These are phyloP conservation scores for Diplodia seriata DNA, from an alignment of 2,329 filamentous ascomycete species.

Conservation along the genomic window DNA sequence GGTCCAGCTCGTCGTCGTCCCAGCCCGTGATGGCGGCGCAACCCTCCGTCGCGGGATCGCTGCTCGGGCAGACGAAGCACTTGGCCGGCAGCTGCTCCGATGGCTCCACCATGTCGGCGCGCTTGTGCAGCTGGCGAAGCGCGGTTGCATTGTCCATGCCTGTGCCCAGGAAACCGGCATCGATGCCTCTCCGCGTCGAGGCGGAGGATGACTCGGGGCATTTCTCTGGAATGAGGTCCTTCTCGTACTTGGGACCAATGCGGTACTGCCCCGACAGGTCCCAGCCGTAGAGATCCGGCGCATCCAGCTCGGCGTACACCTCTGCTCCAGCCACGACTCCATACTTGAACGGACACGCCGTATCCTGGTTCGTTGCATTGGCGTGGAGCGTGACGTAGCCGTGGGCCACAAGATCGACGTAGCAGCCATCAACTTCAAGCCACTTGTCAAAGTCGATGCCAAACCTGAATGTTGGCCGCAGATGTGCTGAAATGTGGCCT, in stretches of 20 bases:
- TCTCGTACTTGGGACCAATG: background rate
- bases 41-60: background rate
- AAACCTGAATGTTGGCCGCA: background rate
- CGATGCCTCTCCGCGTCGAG: background rate
- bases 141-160: background rate
- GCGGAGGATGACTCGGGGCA: background rate
- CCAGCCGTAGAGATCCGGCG: background rate
- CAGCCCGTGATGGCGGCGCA: slow-evolving; percentile 1
- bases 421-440: background rate
- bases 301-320: background rate
- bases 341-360: background rate
- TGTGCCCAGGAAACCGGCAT: background rate
- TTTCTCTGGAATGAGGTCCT: background rate
- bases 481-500: background rate
- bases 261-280: background rate
- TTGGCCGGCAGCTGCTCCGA: background rate
- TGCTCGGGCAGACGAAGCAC: background rate
- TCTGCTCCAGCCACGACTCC: background rate
- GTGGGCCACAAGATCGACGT: background rate
- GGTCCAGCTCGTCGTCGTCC: slow-evolving; percentile 3
- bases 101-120: background rate
- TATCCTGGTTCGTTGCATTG: background rate
- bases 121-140: background rate
- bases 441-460: background rate
- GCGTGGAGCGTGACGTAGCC: background rate